These are phyloP conservation scores for Pseudogymnoascus sp. DNA, from an alignment of 2,329 filamentous ascomycete genomes.

Conservation along the genomic window DNA sequence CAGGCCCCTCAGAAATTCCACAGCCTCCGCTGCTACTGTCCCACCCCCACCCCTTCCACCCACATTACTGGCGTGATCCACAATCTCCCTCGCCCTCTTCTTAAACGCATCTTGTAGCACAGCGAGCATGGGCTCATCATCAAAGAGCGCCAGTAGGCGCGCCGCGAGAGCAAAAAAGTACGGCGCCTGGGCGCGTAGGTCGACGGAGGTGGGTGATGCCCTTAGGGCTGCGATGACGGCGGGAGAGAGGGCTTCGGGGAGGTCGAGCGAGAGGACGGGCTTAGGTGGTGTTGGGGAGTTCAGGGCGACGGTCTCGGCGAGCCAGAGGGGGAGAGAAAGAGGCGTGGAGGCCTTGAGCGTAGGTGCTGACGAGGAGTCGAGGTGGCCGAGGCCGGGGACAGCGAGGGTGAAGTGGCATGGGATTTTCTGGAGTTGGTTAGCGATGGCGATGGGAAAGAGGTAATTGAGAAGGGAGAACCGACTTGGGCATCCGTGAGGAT, in stretches of 20 bases:
- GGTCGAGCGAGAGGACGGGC: conserved; percentile 70
- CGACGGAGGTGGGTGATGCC: conserved; percentile 79
- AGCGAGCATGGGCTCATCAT: conserved; percentile 64
- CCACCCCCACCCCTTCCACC: conserved; percentile 64
- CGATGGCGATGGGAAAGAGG: background rate
- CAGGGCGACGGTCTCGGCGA: conserved; percentile 86
- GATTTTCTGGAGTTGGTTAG: conserved; percentile 60
- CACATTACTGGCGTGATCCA: conserved; percentile 81
- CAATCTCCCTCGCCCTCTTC: conserved; percentile 70
- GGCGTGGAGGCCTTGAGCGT: conserved; percentile 74
- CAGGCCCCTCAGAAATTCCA: conserved; percentile 77
- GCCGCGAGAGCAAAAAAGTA: conserved; percentile 85
- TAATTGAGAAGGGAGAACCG: conserved; percentile 17
- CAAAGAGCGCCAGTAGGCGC: conserved; percentile 78
- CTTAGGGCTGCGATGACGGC: conserved; percentile 84
- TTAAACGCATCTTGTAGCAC: conserved; percentile 75
- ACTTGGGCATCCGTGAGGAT: conserved; percentile 82
- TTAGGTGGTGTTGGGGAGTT: conserved; percentile 41
- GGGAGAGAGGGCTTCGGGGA: conserved; percentile 68
- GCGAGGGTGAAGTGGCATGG: conserved; percentile 92
- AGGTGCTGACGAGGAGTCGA: conserved; percentile 69
- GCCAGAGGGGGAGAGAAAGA: conserved; percentile 82
- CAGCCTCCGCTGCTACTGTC: conserved; percentile 63
- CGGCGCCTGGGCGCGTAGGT: conserved; percentile 72
- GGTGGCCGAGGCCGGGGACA: conserved; percentile 76